Percentiles rank a stretch among this genome's conserved stretches.
phyloP scores from a whole-genome alignment of 805 yeast species.

The Dipodascus albidus region DNA sequence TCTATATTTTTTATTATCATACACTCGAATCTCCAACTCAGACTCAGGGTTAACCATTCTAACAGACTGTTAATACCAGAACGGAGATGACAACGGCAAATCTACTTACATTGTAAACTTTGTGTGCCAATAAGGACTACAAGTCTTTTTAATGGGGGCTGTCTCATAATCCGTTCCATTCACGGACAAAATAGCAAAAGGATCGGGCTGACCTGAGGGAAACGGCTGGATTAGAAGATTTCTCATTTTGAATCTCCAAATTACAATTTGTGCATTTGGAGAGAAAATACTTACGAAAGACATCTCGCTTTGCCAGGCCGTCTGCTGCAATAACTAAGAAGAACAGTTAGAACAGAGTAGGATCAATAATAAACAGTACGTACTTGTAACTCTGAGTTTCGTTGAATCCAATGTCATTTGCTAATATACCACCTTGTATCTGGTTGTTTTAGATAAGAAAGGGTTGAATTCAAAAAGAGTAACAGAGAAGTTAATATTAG shows the following conservation, averaged over 20 bases:
- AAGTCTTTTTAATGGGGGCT: slow-evolving; percentile 82
- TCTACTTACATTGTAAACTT: slow-evolving; percentile 62
- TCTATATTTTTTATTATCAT: slow-evolving; percentile 94
- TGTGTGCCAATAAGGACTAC: slow-evolving; percentile 98
- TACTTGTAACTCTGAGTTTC: not conserved
- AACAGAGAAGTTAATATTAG: no score
- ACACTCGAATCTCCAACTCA: slow-evolving; percentile 82
- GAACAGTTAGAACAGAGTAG: not conserved
- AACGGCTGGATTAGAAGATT: no score
- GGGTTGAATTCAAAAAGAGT: no score
- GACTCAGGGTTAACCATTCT: slow-evolving; percentile 27
- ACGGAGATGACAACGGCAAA: not conserved
- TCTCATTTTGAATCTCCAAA: no score
- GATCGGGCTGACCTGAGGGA: slow-evolving; percentile 74
- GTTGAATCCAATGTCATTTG: not conserved
- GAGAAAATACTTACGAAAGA: slow-evolving; percentile 32
- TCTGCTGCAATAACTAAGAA: slow-evolving; percentile 79
- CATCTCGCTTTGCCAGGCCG: slow-evolving; percentile 88
- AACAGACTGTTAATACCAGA: not conserved
- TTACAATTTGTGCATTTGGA: not conserved
- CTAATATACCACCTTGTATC: no score
- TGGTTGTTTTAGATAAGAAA: no score
- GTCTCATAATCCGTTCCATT: slow-evolving; percentile 95
- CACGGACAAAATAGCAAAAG: slow-evolving; percentile 94
- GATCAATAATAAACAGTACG: not conserved